Percentiles rank a stretch among this genome's conserved stretches.
phyloP scores from a whole-genome alignment of 805 yeast genomes.

The Trichomonascus vanleenenianus region DNA sequence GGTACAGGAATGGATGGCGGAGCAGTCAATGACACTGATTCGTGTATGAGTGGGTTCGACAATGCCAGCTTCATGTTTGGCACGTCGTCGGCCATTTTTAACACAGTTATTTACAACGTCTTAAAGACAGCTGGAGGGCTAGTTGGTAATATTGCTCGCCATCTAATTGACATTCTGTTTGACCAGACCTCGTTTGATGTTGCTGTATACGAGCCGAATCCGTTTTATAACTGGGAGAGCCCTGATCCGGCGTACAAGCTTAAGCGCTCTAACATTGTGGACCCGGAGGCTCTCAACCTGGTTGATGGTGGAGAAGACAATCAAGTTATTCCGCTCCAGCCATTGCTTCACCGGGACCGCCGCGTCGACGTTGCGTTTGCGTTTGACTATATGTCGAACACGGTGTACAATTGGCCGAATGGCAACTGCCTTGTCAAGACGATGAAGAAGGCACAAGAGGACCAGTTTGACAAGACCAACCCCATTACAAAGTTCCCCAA shows the following conservation, averaged over 20 bases:
- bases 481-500: background rate
- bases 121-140: conserved; percentile 51
- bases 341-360: conserved; percentile 54
- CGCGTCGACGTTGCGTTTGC: conserved; percentile 59
- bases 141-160: conserved; percentile 46
- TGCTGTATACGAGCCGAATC: conserved; percentile 68
- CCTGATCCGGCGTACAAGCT: conserved; percentile 12
- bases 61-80: conserved; percentile 77
- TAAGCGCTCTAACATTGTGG: conserved; percentile 25
- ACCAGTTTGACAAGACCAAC: background rate
- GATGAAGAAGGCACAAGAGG: background rate
- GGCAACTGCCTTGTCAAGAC: conserved; percentile 45
- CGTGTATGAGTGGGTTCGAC: conserved; percentile 65
- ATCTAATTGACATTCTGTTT: background rate
- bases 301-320: conserved; percentile 72
- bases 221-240: conserved; percentile 44
- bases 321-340: conserved; percentile 58
- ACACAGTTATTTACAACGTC: conserved; percentile 63
- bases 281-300: conserved; percentile 38
- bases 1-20: conserved; percentile 64
- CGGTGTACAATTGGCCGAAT: conserved; percentile 19
- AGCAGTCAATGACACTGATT: conserved; percentile 33
- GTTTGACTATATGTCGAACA: conserved; percentile 31
- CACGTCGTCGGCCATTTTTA: conserved; percentile 70
- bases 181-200: conserved; percentile 39